Conservation (phyloP, 108 stramenopile species). For the Mayamaea pseudoterrestris region DNA sequence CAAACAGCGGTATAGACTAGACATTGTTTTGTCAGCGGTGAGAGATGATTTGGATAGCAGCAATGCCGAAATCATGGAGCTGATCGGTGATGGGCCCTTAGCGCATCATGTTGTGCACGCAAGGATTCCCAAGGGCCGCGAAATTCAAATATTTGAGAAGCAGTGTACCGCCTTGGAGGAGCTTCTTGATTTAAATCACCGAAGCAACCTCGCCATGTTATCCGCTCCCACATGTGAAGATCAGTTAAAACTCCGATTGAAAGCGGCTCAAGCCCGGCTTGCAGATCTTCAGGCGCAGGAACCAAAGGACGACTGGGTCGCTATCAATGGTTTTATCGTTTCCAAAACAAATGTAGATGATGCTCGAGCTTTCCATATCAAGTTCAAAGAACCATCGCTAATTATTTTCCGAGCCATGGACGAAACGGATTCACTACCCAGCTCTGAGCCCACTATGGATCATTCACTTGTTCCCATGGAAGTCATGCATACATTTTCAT, state of each 20-base stretch:
- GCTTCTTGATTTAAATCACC: conserved; percentile 1
- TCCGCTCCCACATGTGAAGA: background rate
- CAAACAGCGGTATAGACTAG: conserved; percentile 43
- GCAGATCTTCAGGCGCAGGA: conserved; percentile 3
- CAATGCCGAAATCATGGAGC: conserved; percentile 6
- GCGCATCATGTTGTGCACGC: conserved; percentile 72
- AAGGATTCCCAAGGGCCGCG: conserved; percentile 27
- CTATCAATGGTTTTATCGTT: conserved; percentile 71
- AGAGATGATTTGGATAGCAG: conserved; percentile 10
- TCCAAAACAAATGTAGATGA: conserved; percentile 41
- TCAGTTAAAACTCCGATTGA: conserved; percentile 1
- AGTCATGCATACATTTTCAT: conserved; percentile 51
- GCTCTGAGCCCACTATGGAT: background rate
- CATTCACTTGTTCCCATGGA: conserved; percentile 13
- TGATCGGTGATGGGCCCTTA: conserved; percentile 4
- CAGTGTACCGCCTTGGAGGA: conserved; percentile 20
- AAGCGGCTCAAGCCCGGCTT: conserved; percentile 1
- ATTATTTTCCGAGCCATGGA: conserved; percentile 31
- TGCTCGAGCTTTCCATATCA: conserved; percentile 58
- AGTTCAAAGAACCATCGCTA: conserved; percentile 68
- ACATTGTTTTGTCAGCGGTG: conserved; percentile 49
- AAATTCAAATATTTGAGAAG: conserved; percentile 21
- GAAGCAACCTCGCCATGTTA: background rate
- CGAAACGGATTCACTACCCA: conserved; percentile 22
- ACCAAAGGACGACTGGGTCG: conserved; percentile 42